Base-by-base conservation (phyloP, 495 filamentous ascomycete genomes). In the Xylaria grammica region DNA sequence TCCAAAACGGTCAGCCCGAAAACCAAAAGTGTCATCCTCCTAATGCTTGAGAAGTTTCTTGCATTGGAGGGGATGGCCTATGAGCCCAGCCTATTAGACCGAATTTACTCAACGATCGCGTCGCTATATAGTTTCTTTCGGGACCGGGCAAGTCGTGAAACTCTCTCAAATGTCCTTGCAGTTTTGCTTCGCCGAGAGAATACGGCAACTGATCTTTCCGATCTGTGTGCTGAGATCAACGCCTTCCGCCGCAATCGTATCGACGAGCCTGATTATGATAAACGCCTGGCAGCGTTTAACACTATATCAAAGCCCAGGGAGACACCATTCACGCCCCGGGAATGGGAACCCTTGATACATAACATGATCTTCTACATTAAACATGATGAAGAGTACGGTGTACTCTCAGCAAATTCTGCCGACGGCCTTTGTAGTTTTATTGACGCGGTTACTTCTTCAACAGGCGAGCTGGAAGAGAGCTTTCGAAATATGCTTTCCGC, bases 291-390 rank as follows among this genome's bases (percentile, higher is more conserved):
- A 46, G 96, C 91, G 24, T 97, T 96, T 77, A 88, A 83, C 58
- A 72, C 77, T 4, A 87, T 98, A 68, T 91, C 88, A 46, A 85
- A 87, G 29, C 74, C 80, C 3, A 70, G 78, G 53, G 77, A 81
- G 38, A 66, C 63, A 1, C 78, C 75, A 0, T 86, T 94, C 38
- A 89, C 83, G 3, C 73, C 87, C n/a, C 86, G 85, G 63, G 90
- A 96, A 69, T 99, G 95, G 96, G 83, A 86, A 62, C 94, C 96
- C n/a, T 79, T 98, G 32, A 73, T 98, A 2, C 90, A 89, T 77
- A 98, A 98, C 70, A 88, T 97, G 84, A 81, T 97, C 2, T 97
- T 87, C 77, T 94, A 89, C 70, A 88, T 97, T 68, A 90, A 86
- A 69, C 89, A 96, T 69, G 87, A 89, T 45, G 93, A 97, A 54